These are phyloP conservation scores for Pyrenopolyporus hunteri DNA, from an alignment of 495 filamentous ascomycete genomes.

Conservation along the genomic window DNA sequence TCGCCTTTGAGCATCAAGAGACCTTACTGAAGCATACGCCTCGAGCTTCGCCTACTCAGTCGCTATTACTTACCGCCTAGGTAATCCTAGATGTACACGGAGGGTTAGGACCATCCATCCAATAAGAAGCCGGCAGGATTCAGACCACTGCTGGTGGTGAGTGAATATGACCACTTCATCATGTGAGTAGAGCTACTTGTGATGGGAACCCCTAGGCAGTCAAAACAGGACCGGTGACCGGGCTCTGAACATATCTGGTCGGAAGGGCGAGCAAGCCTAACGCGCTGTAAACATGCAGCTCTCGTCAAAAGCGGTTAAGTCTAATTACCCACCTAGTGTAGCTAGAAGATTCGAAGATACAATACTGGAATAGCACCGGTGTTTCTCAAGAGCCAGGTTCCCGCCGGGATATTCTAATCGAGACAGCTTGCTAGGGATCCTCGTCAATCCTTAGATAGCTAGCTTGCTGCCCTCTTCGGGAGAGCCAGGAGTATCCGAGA, in stretches of 20 bases:
- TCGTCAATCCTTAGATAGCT: neutral
- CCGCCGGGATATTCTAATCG: neutral
- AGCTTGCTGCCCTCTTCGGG: neutral
- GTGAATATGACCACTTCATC: too few species aligned
- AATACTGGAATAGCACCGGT: constrained; percentile 4
- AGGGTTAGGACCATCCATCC: neutral
- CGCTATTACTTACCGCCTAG: neutral
- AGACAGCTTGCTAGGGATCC: neutral
- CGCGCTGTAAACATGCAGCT: neutral
- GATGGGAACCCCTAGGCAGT: neutral
- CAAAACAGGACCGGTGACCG: neutral
- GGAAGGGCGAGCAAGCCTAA: neutral
- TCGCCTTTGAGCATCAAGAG: too few species aligned
- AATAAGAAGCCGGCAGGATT: neutral
- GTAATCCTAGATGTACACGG: neutral
- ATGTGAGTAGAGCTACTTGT: neutral
- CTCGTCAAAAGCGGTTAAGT: neutral
- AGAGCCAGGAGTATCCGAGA: neutral
- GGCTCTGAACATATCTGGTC: neutral
- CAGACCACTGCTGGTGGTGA: neutral
- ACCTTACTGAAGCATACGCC: too few species aligned
- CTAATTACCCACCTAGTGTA: neutral
- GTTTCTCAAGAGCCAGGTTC: constrained; percentile 1
- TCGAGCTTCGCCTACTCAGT: too few species aligned
- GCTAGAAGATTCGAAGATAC: neutral